Evolutionary conservation across 2,329 filamentous ascomycete species (phyloP), one percentile per base, ranked within the genome.

Genomic region (Aureobasidium mangrovei): DNA sequence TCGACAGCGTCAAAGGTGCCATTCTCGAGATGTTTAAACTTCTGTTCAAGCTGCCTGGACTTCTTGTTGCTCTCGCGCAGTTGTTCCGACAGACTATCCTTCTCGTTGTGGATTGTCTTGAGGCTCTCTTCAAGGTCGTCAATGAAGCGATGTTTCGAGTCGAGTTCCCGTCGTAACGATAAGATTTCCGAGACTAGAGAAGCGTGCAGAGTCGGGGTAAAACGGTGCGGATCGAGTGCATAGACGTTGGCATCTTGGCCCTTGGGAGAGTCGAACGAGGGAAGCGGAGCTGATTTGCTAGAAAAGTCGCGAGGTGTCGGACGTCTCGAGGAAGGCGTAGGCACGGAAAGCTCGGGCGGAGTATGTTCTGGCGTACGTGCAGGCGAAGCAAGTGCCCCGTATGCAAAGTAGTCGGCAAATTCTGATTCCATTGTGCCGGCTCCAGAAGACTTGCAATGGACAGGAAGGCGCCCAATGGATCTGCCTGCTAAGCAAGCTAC

Each of bases 131-230:
- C 93, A 12, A 98, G 76, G 52, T 80, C 83, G 66, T 96, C 91
- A 53, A 98, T 95, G 52, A 89, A 79, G 62, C 83, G 88, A 42
- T 85, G 80, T 70, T 95, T 96, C 40, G 87, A 88, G 65, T 98
- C 93, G 58, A 97, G 82, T 60, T 98, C 93, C 56, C 93, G 80
- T 26, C 91, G 83, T 47, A 98, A 73, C 2, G 84, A 82, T 38
- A 98, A 75, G 59, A 98, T 98, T 69, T 98, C 93, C 0, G 91
- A 91, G 0, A 98, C 91, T 5, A 98, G 75, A 47, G 88, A 96
- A 7, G 93, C 93, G 68, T 97, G 93, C 8, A 98, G 74, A 0
- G 91, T 97, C 1, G 93, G 93, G 0, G 93, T 98, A 65, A 98
- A 96, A 36, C 93, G 82, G 54, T 91, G 83, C 3, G 93, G 90